Evolutionary conservation across 768 basidiomycete species (phyloP).

Genomic region (Amylocystis lapponica): DNA sequence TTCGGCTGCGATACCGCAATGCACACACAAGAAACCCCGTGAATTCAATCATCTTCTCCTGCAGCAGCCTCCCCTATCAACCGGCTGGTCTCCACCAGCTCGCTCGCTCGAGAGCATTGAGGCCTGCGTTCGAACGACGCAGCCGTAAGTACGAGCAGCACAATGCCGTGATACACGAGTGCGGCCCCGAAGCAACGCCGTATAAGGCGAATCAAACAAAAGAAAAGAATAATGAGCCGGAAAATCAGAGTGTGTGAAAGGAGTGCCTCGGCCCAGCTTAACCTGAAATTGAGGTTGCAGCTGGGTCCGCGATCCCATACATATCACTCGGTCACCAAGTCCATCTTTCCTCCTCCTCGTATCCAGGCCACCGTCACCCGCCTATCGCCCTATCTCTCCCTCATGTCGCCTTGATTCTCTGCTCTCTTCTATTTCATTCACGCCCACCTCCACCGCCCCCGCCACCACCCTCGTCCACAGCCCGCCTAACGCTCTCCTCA

Average conservation of each 20-base stretch:
- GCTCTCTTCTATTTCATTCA: slow-evolving; percentile 9
- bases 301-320: slow-evolving; percentile 4
- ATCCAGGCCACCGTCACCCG: slow-evolving; percentile 6
- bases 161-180: no score
- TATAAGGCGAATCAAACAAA: no score
- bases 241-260: slow-evolving; percentile 9
- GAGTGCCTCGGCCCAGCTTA: slow-evolving; percentile 2
- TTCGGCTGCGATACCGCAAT: no score
- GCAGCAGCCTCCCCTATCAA: no score
- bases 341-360: slow-evolving; percentile 2
- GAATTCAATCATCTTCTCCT: no score
- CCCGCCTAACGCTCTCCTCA: slow-evolving; percentile 9
- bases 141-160: neutral
- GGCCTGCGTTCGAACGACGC: neutral
- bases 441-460: neutral
- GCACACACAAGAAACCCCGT: no score
- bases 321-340: slow-evolving; percentile 17
- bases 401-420: slow-evolving; percentile 11
- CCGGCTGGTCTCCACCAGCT: no score
- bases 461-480: slow-evolving; percentile 1
- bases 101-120: no score
- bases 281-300: no score
- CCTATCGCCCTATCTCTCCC: slow-evolving; percentile 13
- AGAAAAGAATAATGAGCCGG: no score
- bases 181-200: no score